Conservation (phyloP, 73 alveolate genomes). For the Paramecium bursaria region DNA sequence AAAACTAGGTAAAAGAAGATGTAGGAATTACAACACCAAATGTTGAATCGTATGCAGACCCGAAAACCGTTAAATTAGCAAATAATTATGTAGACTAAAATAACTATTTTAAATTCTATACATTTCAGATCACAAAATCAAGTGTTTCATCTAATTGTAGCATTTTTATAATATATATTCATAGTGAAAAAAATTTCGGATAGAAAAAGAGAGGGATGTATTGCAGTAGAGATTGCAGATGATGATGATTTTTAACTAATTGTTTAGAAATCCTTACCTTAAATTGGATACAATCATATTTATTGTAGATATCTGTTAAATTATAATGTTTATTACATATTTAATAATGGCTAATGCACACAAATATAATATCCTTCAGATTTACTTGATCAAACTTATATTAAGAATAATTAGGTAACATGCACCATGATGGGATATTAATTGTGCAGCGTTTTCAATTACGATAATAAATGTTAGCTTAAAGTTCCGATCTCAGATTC, state of each 20-base stretch:
- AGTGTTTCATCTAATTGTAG: not conserved
- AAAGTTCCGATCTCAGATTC: no score
- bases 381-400: not conserved
- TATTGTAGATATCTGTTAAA: constrained; percentile 43
- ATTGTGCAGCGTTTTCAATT: no score
- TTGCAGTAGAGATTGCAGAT: constrained; percentile 29
- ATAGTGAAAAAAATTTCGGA: constrained; percentile 9
- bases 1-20: not conserved
- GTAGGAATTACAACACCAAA: not conserved
- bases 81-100: not conserved
- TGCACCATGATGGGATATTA: not conserved
- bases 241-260: constrained; percentile 19
- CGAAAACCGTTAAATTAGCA: not conserved
- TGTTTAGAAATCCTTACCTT: not conserved
- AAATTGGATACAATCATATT: constrained; percentile 45
- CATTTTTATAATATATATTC: constrained; percentile 8
- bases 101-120: not conserved
- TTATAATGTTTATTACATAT: not conserved
- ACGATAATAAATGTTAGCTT: no score
- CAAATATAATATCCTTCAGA: not conserved
- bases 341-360: constrained; percentile 24
- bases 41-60: no score
- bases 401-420: not conserved
- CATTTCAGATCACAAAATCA: not conserved
- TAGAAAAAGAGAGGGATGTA: constrained; percentile 49